A percentile compares a stretch with the other conserved stretches of the same genome.
Conservation (phyloP, 2,329 filamentous ascomycete genomes). For the Pseudopithomyces maydicus region DNA sequence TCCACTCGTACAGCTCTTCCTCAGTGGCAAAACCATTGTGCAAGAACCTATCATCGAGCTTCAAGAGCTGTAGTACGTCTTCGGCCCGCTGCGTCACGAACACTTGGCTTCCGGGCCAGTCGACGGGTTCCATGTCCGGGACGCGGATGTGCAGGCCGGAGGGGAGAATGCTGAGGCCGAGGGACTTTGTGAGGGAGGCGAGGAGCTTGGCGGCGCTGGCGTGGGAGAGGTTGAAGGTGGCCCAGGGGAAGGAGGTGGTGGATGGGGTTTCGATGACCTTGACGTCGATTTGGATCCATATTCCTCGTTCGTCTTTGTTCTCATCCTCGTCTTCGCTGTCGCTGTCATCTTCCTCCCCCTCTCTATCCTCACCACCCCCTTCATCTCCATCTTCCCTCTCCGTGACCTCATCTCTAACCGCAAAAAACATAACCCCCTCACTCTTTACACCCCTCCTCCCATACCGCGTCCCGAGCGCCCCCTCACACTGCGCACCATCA, state of each 20-base stretch:
- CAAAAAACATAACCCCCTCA: slow-evolving; percentile 29
- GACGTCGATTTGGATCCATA: slow-evolving; percentile 32
- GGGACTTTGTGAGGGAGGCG: slow-evolving; percentile 31
- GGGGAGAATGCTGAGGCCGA: slow-evolving; percentile 29
- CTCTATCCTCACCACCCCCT: slow-evolving; percentile 13
- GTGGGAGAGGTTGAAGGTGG: slow-evolving; percentile 26
- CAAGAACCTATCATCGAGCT: slow-evolving; percentile 25
- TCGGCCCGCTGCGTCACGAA: slow-evolving; percentile 25
- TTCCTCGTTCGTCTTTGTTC: background rate
- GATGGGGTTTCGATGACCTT: slow-evolving; percentile 25
- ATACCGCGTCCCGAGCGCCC: slow-evolving; percentile 21
- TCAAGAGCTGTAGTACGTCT: slow-evolving; percentile 23
- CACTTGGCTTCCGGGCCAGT: slow-evolving; percentile 27
- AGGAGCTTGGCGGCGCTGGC: slow-evolving; percentile 30
- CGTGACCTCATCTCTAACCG: slow-evolving; percentile 13
- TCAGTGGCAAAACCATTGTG: slow-evolving; percentile 19
- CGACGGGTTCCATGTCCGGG: slow-evolving; percentile 27
- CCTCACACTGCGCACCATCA: slow-evolving; percentile 14
- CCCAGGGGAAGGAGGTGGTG: slow-evolving; percentile 24
- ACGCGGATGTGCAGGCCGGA: slow-evolving; percentile 31
- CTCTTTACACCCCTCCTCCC: slow-evolving; percentile 21
- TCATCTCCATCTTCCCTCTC: slow-evolving; percentile 1
- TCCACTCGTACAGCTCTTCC: slow-evolving; percentile 27
- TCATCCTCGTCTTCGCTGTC: slow-evolving; percentile 8
- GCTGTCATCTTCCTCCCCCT: no score